phyloP scores from a whole-genome alignment of 2,329 filamentous ascomycete genomes.

The Aureobasidium pullulans region DNA sequence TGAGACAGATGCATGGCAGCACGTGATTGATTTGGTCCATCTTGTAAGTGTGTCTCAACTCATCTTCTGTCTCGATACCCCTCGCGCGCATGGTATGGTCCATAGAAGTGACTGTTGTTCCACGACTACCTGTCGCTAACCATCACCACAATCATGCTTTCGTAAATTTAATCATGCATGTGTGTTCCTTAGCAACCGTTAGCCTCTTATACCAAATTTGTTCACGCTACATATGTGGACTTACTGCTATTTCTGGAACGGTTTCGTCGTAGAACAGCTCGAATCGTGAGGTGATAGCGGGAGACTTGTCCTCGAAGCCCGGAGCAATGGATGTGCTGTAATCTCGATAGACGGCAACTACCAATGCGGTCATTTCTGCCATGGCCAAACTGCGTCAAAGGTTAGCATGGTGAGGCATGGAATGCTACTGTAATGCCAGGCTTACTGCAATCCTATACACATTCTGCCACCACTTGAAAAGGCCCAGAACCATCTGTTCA shows the following conservation, averaged over 20 bases:
- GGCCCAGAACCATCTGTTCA: constrained; percentile 42
- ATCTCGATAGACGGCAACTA: constrained; percentile 38
- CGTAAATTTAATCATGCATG: constrained; percentile 13
- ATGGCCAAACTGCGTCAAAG: constrained; percentile 36
- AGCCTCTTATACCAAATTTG: neutral
- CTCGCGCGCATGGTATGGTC: no score
- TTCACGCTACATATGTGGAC: neutral
- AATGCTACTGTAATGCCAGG: no score
- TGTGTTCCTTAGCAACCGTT: constrained; percentile 8
- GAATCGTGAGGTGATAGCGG: constrained; percentile 36
- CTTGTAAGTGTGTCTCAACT: no score
- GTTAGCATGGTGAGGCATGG: neutral
- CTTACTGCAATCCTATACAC: constrained; percentile 36
- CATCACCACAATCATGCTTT: neutral
- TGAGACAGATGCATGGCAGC: no score
- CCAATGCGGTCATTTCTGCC: constrained; percentile 44
- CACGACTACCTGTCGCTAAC: no score
- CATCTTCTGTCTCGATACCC: no score
- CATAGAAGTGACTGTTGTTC: no score
- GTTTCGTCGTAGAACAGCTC: constrained; percentile 35
- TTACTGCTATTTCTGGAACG: constrained; percentile 20
- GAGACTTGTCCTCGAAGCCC: constrained; percentile 27
- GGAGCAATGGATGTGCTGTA: constrained; percentile 32
- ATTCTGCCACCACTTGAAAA: constrained; percentile 41
- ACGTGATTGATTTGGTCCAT: no score